A percentile compares a stretch with the other conserved stretches of the same genome.
Conservation (phyloP, 2,329 filamentous ascomycete genomes). For the Sphaceloma murrayae region DNA sequence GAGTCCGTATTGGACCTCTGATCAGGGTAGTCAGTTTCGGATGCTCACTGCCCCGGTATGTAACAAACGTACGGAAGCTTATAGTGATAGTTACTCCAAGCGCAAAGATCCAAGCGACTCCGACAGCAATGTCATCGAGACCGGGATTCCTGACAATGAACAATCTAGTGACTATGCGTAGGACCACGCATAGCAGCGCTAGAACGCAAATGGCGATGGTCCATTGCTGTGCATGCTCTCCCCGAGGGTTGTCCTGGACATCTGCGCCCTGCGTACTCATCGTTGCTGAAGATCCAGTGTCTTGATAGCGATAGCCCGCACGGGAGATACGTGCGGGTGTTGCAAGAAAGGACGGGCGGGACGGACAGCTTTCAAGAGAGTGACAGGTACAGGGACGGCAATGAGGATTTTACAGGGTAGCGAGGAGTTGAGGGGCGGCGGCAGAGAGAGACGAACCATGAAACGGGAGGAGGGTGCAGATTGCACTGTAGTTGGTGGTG, state of each 20-base stretch:
- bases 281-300: neutral
- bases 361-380: neutral
- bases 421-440: neutral
- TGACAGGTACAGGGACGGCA: constrained; percentile 7
- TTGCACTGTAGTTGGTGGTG: constrained; percentile 3
- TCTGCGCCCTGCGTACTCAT: constrained; percentile 14
- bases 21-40: too few species aligned
- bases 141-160: constrained; percentile 15
- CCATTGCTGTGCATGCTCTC: neutral
- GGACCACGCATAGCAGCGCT: constrained; percentile 6
- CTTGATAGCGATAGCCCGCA: neutral
- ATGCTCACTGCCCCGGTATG: too few species aligned
- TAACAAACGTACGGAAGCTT: constrained; percentile 10
- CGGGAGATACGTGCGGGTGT: neutral
- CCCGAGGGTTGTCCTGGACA: constrained; percentile 2
- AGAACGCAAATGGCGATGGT: constrained; percentile 2
- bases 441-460: neutral
- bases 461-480: constrained; percentile 11
- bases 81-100: constrained; percentile 2
- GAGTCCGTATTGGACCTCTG: constrained; percentile 14
- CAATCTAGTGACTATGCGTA: constrained; percentile 5
- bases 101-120: constrained; percentile 8
- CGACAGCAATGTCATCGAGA: constrained; percentile 6
- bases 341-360: too few species aligned
- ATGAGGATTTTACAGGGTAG: constrained; percentile 14